These are phyloP conservation scores for Lactifluus pinguis DNA, from an alignment of 768 basidiomycete species.

Conservation along the genomic window DNA sequence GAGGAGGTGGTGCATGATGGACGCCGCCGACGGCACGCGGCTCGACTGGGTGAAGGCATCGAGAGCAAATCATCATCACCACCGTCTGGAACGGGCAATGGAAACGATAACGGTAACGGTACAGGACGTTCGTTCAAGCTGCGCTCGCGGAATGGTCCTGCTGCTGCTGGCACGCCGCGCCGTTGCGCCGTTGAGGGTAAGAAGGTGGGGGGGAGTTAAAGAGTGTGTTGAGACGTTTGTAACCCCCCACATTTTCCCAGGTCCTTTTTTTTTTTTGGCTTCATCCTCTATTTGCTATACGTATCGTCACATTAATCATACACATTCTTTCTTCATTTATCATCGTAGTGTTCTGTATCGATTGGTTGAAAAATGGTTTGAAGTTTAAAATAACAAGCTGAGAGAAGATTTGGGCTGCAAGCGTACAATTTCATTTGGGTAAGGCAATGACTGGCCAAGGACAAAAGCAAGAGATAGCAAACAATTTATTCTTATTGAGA, in stretches of 20 bases:
- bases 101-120: background rate
- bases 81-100: background rate
- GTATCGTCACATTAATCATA: background rate
- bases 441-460: too few relatives aligned
- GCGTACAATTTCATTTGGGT: too few relatives aligned
- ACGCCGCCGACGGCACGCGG: background rate
- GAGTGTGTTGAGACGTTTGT: background rate
- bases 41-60: background rate
- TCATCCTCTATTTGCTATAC: background rate
- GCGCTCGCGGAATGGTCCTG: background rate
- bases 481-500: too few relatives aligned
- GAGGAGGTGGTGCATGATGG: too few relatives aligned
- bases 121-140: background rate
- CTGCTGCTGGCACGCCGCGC: background rate
- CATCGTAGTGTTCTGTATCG: too few relatives aligned
- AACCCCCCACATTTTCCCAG: background rate
- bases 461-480: too few relatives aligned
- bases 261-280: too few relatives aligned
- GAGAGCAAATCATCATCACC: background rate
- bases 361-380: too few relatives aligned
- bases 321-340: background rate
- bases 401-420: too few relatives aligned
- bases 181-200: background rate
- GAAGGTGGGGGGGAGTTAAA: background rate
- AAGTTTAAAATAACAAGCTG: too few relatives aligned